Conservation (phyloP, 768 basidiomycete species). For the Galerina sulciceps region DNA sequence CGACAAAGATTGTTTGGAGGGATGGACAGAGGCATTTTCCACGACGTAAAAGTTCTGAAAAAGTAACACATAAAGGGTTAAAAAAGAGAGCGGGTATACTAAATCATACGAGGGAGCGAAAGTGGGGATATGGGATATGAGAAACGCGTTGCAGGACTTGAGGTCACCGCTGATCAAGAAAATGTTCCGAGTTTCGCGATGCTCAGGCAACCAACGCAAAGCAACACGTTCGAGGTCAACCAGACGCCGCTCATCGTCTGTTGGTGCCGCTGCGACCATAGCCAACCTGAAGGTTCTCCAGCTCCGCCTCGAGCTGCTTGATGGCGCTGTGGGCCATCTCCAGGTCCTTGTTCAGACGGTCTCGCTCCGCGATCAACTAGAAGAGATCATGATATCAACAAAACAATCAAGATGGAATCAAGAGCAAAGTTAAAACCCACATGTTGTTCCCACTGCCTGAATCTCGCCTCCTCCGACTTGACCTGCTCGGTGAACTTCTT, state of each 20-base stretch:
- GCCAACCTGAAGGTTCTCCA: slow-evolving; percentile 87
- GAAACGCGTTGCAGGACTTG: neutral
- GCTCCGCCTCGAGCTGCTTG: slow-evolving; percentile 88
- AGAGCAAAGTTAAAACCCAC: slow-evolving; percentile 47
- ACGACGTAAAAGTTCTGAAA: slow-evolving; percentile 2
- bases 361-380: slow-evolving; percentile 96
- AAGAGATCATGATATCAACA: slow-evolving; percentile 15
- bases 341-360: slow-evolving; percentile 98
- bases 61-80: slow-evolving; percentile 3
- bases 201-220: neutral
- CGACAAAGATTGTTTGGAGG: neutral
- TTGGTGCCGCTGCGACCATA: slow-evolving; percentile 72
- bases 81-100: slow-evolving; percentile 12
- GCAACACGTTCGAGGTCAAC: neutral
- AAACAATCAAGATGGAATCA: neutral
- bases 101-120: neutral
- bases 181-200: neutral
- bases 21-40: slow-evolving; percentile 15
- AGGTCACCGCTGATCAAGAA: neutral
- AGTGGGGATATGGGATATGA: slow-evolving; percentile 3
- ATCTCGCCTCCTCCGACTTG: slow-evolving; percentile 96
- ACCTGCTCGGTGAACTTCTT: slow-evolving; percentile 99
- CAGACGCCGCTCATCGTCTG: slow-evolving; percentile 52
- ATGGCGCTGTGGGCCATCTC: slow-evolving; percentile 91
- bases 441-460: slow-evolving; percentile 99